A percentile compares a stretch with the other conserved stretches of the same genome.
Conservation (phyloP, 2,329 filamentous ascomycete genomes). For the Curvularia sp. region DNA sequence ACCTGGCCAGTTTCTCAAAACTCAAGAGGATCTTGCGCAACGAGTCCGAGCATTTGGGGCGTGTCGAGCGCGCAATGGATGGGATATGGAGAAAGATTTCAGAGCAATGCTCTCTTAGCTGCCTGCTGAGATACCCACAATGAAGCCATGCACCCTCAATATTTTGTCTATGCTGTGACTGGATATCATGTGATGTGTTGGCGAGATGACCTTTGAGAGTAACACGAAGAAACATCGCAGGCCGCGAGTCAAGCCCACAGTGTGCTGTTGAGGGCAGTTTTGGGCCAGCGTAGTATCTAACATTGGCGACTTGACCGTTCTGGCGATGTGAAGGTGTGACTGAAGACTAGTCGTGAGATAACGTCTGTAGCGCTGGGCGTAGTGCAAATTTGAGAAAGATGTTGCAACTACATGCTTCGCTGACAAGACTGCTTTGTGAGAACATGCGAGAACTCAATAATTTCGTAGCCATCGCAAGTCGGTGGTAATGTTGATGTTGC, state of each 20-base stretch:
- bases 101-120: constrained; percentile 27
- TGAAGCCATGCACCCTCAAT: constrained; percentile 48
- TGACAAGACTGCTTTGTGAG: neutral
- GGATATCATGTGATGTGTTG: neutral
- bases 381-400: neutral
- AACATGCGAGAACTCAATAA: neutral
- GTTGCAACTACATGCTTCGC: too few relatives aligned
- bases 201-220: neutral
- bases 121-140: constrained; percentile 44
- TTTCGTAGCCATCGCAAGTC: neutral
- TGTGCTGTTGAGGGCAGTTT: too few relatives aligned
- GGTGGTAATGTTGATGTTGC: constrained; percentile 5
- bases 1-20: constrained; percentile 37
- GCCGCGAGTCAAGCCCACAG: neutral
- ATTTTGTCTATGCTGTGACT: neutral
- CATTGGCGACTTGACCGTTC: neutral
- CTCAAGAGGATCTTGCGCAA: constrained; percentile 44
- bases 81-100: constrained; percentile 30
- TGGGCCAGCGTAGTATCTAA: neutral
- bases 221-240: too few relatives aligned
- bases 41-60: constrained; percentile 43
- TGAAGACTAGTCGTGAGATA: neutral
- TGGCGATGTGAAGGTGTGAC: neutral
- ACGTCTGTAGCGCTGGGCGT: neutral
- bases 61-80: constrained; percentile 46